Evolutionary conservation across 129 eudicot species (phyloP).

Genomic region (Mikania micrantha): DNA sequence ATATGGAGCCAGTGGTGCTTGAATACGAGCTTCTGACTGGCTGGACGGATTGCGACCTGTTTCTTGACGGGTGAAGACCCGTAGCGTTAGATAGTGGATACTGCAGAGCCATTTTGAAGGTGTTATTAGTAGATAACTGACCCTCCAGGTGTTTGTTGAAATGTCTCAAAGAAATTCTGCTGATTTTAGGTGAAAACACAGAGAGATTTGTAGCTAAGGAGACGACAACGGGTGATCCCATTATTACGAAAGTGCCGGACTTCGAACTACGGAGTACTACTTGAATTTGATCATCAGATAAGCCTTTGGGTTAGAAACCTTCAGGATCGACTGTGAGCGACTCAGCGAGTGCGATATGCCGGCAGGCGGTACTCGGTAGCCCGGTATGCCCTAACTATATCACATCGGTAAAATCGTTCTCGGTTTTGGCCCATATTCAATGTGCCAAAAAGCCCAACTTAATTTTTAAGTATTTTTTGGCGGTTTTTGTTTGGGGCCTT

Average conservation of each 20-base stretch:
- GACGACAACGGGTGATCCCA: slow-evolving; percentile 43
- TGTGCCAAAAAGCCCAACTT: slow-evolving; percentile 8
- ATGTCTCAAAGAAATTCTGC: slow-evolving; percentile 38
- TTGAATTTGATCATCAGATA: slow-evolving; percentile 32
- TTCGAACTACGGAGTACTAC: slow-evolving; percentile 2
- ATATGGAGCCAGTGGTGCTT: slow-evolving; percentile 25
- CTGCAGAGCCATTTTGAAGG: slow-evolving; percentile 9
- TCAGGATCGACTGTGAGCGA: not conserved
- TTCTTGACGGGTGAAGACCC: slow-evolving; percentile 3
- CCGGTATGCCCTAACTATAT: slow-evolving; percentile 25
- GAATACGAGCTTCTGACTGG: slow-evolving; percentile 37
- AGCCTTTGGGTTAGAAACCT: slow-evolving; percentile 20
- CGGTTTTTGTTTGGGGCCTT: too few relatives aligned
- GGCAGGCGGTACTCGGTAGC: too few relatives aligned
- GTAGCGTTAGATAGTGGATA: slow-evolving; percentile 6
- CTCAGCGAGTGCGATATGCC: too few relatives aligned
- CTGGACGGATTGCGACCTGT: slow-evolving; percentile 17
- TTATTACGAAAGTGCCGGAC: slow-evolving; percentile 4
- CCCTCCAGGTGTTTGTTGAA: slow-evolving; percentile 56
- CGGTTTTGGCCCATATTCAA: not conserved
- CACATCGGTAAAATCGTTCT: not conserved
- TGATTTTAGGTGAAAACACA: not conserved
- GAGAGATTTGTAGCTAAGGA: slow-evolving; percentile 36
- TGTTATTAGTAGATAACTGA: slow-evolving; percentile 9
- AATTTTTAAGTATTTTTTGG: too few relatives aligned